Conservation (phyloP, 1,284 basidiomycete genomes). For the Cyathus olla region DNA sequence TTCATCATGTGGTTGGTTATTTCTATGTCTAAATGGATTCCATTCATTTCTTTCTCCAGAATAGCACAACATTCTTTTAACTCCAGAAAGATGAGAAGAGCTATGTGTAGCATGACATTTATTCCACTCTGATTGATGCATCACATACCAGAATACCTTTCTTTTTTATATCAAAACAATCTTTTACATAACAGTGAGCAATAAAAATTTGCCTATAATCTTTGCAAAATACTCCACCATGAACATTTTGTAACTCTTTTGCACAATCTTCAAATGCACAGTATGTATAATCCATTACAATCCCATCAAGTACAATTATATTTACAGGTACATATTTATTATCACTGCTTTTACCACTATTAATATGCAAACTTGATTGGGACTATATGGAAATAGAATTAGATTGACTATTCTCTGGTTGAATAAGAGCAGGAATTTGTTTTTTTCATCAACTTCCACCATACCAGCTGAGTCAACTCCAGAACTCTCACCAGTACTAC, state of each 20-base stretch:
- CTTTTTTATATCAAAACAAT: constrained; percentile 16
- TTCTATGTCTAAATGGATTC: constrained; percentile 6
- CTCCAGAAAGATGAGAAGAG: constrained; percentile 14
- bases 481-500: constrained; percentile 12
- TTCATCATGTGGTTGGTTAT: constrained; percentile 24
- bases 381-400: background rate
- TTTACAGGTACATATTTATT: constrained; percentile 8
- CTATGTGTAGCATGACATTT: constrained; percentile 15
- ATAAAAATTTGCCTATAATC: constrained; percentile 20
- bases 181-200: constrained; percentile 12
- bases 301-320: constrained; percentile 14
- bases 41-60: constrained; percentile 23
- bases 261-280: constrained; percentile 9
- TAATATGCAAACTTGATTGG: background rate
- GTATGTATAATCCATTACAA: constrained; percentile 13
- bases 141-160: constrained; percentile 24
- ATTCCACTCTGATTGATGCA: constrained; percentile 27
- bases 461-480: constrained; percentile 16
- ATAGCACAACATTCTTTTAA: constrained; percentile 21
- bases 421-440: background rate
- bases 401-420: background rate
- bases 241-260: constrained; percentile 14
- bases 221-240: constrained; percentile 29
- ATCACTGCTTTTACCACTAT: background rate
- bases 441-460: constrained; percentile 6